phyloP scores from a whole-genome alignment of 2,329 filamentous ascomycete species.

The Chaetomiaceae sp. region DNA sequence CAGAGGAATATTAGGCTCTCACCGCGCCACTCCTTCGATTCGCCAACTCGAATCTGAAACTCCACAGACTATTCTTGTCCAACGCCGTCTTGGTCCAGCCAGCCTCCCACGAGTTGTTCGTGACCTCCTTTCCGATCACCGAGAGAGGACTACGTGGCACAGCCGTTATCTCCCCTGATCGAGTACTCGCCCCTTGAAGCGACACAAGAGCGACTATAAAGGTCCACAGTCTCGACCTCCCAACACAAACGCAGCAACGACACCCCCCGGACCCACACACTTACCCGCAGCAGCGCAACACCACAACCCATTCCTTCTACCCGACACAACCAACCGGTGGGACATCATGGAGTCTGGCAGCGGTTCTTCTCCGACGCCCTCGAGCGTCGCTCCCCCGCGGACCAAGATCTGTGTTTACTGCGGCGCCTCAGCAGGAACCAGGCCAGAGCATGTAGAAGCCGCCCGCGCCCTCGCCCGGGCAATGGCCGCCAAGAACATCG shows the following conservation, averaged over 20 bases:
- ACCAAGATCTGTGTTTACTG: constrained; percentile 92
- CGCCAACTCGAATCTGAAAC: constrained; percentile 13
- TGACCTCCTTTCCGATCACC: not conserved
- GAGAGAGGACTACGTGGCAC: constrained; percentile 7
- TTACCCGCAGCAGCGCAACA: too few relatives aligned
- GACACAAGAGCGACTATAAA: constrained; percentile 6
- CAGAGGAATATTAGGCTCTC: too few relatives aligned
- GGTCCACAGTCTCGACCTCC: not conserved
- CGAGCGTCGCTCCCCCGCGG: constrained; percentile 33
- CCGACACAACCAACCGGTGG: not conserved
- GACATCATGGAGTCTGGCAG: constrained; percentile 30
- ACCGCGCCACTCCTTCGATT: constrained; percentile 6
- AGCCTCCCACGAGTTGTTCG: not conserved
- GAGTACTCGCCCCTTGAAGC: constrained; percentile 1
- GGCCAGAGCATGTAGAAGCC: constrained; percentile 69
- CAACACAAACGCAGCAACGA: not conserved
- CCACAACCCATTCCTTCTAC: not conserved
- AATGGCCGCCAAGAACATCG: constrained; percentile 72
- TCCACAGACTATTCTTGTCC: constrained; percentile 12
- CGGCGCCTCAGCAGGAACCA: constrained; percentile 70
- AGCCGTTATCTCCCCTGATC: not conserved
- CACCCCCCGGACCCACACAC: not conserved
- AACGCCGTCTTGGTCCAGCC: constrained; percentile 4
- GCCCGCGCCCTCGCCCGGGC: constrained; percentile 68
- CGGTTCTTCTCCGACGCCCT: constrained; percentile 30